phyloP scores from a whole-genome alignment of 1,284 basidiomycete genomes.

The Microbotryum scabiosae region DNA sequence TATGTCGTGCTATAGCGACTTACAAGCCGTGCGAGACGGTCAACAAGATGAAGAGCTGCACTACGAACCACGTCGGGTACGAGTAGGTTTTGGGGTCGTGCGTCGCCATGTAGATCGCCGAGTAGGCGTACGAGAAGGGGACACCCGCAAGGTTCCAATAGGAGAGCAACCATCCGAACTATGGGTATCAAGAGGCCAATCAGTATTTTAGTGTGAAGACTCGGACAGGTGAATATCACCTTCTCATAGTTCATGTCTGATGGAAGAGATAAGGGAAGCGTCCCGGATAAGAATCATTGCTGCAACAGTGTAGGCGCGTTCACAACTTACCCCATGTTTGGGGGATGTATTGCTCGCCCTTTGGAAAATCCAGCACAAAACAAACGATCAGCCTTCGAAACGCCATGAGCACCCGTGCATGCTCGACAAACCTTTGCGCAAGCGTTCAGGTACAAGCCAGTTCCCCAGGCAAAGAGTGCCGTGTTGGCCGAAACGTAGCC shows the following conservation, averaged over 20 bases:
- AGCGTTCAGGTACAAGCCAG: slow-evolving; percentile 92
- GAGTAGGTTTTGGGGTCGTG: slow-evolving; percentile 79
- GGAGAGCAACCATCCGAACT: slow-evolving; percentile 39
- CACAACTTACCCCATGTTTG: slow-evolving; percentile 73
- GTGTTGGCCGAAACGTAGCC: slow-evolving; percentile 95
- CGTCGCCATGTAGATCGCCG: slow-evolving; percentile 95
- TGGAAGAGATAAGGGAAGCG: neutral
- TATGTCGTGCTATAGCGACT: slow-evolving; percentile 35
- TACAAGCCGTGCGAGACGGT: slow-evolving; percentile 77
- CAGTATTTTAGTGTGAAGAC: neutral
- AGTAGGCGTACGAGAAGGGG: slow-evolving; percentile 79
- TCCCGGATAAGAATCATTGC: too few relatives aligned
- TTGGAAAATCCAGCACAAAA: neutral
- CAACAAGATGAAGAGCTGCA: slow-evolving; percentile 64
- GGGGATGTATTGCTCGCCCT: slow-evolving; percentile 76
- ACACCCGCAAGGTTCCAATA: slow-evolving; percentile 79
- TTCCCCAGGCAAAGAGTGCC: slow-evolving; percentile 93
- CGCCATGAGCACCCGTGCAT: too few relatives aligned
- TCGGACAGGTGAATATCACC: slow-evolving; percentile 26
- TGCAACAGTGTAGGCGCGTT: neutral
- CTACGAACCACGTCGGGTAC: slow-evolving; percentile 69
- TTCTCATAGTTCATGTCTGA: slow-evolving; percentile 89
- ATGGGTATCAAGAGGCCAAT: neutral
- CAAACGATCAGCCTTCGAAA: neutral
- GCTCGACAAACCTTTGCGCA: slow-evolving; percentile 46